These are phyloP conservation scores for Hydnum rufescens DNA, from an alignment of 768 basidiomycete genomes.

Conservation along the genomic window DNA sequence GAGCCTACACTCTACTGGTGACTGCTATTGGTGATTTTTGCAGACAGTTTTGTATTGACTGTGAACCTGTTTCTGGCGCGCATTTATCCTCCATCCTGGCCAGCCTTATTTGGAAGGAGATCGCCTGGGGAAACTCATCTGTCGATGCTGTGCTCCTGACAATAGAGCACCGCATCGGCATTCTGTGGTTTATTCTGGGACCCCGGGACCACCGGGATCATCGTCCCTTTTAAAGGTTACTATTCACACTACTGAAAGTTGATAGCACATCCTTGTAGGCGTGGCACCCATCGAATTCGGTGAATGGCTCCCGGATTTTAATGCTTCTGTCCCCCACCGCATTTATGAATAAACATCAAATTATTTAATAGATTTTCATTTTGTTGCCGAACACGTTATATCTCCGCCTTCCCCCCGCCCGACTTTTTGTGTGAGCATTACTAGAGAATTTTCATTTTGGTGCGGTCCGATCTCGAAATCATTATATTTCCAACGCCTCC, in stretches of 20 bases:
- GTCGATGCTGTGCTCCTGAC: neutral
- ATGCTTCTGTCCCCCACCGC: neutral
- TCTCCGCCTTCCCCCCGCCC: no score
- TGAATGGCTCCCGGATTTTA: conserved; percentile 9
- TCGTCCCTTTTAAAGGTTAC: conserved; percentile 10
- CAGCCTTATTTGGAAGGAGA: no score
- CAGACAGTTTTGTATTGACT: conserved; percentile 3
- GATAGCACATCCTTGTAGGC: neutral
- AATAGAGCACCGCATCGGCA: conserved; percentile 6
- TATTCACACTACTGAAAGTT: neutral
- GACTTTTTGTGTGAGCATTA: no score
- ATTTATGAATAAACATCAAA: no score
- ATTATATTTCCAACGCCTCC: no score
- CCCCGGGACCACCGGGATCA: conserved; percentile 9
- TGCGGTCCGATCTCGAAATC: no score
- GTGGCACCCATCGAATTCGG: conserved; percentile 8
- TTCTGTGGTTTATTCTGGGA: conserved; percentile 10
- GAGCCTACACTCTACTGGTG: neutral
- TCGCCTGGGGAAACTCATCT: no score
- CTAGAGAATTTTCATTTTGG: no score
- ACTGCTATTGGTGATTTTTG: conserved; percentile 5
- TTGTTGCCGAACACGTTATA: no score
- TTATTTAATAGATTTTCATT: no score
- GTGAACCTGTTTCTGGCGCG: conserved; percentile 4
- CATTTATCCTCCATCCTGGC: no score